Evolutionary conservation across 1,139 yeast genomes (phyloP).

Genomic region (Kluyveromyces sp.): DNA sequence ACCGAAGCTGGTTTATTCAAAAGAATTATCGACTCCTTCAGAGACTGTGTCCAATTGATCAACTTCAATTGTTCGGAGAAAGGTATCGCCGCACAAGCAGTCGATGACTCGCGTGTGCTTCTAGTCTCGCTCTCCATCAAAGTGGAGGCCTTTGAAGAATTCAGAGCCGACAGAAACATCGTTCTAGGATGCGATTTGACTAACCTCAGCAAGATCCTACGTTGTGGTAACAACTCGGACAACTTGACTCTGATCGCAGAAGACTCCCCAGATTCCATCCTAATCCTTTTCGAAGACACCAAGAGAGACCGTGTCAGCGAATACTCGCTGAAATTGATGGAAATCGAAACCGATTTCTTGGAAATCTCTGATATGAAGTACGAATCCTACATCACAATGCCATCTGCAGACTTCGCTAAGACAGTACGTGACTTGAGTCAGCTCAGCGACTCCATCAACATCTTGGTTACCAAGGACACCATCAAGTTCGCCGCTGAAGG

Average conservation of each 20-base stretch:
- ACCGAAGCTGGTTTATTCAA: slow-evolving; percentile 88
- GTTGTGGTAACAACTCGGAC: slow-evolving; percentile 88
- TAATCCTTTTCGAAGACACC: slow-evolving; percentile 83
- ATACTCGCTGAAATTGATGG: slow-evolving; percentile 88
- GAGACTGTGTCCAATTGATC: slow-evolving; percentile 89
- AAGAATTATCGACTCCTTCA: slow-evolving; percentile 85
- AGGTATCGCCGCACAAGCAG: slow-evolving; percentile 95
- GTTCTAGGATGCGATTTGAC: slow-evolving; percentile 88
- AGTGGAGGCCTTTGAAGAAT: slow-evolving; percentile 82
- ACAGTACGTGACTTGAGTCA: slow-evolving; percentile 82
- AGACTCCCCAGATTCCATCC: slow-evolving; percentile 77
- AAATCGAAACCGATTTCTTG: slow-evolving; percentile 90
- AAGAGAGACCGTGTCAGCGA: slow-evolving; percentile 88
- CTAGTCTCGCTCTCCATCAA: slow-evolving; percentile 85
- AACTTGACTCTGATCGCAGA: slow-evolving; percentile 84
- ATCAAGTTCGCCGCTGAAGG: slow-evolving; percentile 89
- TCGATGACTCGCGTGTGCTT: slow-evolving; percentile 93
- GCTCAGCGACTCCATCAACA: slow-evolving; percentile 78
- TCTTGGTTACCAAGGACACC: slow-evolving; percentile 84
- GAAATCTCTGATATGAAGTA: slow-evolving; percentile 92
- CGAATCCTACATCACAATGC: slow-evolving; percentile 81
- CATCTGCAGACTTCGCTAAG: slow-evolving; percentile 81
- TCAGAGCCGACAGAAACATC: slow-evolving; percentile 91
- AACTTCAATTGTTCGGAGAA: slow-evolving; percentile 93
- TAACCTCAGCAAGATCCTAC: slow-evolving; percentile 77